These are phyloP conservation scores for Yamadazyma kitorensis DNA, from an alignment of 805 yeast genomes.

Conservation along the genomic window DNA sequence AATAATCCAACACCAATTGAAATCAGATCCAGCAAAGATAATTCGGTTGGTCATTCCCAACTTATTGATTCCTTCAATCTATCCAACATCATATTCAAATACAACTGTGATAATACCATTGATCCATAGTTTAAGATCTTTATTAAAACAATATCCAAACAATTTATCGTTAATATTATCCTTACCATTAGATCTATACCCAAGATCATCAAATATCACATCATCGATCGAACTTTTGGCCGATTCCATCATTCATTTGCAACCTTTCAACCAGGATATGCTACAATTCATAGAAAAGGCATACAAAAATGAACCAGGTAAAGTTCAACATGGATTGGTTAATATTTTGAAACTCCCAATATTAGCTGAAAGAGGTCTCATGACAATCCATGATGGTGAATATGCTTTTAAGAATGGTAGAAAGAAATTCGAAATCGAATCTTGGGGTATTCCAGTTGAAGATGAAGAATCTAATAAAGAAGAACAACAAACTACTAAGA, in stretches of 20 bases:
- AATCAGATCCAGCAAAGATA: slow-evolving; percentile 43
- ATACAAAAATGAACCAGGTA: slow-evolving; percentile 68
- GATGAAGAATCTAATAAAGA: slow-evolving; percentile 52
- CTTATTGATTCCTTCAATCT: slow-evolving; percentile 76
- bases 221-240: slow-evolving; percentile 53
- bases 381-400: slow-evolving; percentile 73
- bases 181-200: slow-evolving; percentile 62
- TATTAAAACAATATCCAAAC: slow-evolving; percentile 45
- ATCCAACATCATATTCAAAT: slow-evolving; percentile 48
- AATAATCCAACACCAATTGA: slow-evolving; percentile 31
- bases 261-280: slow-evolving; percentile 79
- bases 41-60: slow-evolving; percentile 72
- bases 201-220: slow-evolving; percentile 48
- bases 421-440: slow-evolving; percentile 79
- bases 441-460: slow-evolving; percentile 97
- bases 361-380: slow-evolving; percentile 72
- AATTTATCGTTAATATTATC: slow-evolving; percentile 54
- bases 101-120: slow-evolving; percentile 56
- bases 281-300: slow-evolving; percentile 62
- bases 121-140: slow-evolving; percentile 53
- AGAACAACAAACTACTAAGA: slow-evolving; percentile 28
- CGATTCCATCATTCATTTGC: slow-evolving; percentile 71
- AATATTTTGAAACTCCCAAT: slow-evolving; percentile 72
- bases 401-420: slow-evolving; percentile 84
- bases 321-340: slow-evolving; percentile 82